phyloP scores from a whole-genome alignment of 495 filamentous ascomycete genomes.

The Neurospora sublineolata region DNA sequence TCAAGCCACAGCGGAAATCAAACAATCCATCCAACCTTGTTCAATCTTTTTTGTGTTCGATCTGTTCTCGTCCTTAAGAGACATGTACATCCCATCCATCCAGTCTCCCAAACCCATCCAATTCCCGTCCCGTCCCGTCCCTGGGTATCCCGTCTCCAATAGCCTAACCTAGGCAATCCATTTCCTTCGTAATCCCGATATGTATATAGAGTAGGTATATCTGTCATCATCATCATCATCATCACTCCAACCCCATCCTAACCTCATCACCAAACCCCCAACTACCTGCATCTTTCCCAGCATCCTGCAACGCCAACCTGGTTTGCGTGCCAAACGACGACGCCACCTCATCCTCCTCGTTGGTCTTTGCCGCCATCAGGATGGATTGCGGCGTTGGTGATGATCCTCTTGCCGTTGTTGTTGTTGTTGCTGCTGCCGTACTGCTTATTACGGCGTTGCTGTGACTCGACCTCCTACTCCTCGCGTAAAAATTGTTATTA shows the following conservation, averaged over 20 bases:
- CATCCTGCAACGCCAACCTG: conserved; percentile 21
- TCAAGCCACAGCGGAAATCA: too few relatives aligned
- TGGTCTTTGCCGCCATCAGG: conserved; percentile 1
- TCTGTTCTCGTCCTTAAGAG: background rate
- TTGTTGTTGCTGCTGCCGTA: background rate
- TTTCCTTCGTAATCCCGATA: background rate
- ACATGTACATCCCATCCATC: background rate
- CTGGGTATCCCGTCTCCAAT: background rate
- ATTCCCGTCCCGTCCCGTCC: background rate
- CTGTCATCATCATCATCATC: background rate
- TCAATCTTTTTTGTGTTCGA: background rate
- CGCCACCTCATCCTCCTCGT: conserved; percentile 19
- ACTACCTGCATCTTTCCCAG: conserved; percentile 14
- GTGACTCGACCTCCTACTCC: conserved; percentile 14
- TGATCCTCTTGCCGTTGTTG: background rate
- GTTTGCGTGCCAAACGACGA: conserved; percentile 15
- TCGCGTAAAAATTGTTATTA: background rate
- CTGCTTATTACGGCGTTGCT: background rate
- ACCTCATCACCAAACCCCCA: conserved; percentile 31
- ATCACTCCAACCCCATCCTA: conserved; percentile 27
- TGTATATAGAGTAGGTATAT: background rate
- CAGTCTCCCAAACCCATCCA: background rate
- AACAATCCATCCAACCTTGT: background rate
- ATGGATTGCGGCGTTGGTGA: background rate
- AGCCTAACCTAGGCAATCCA: background rate